Percentiles rank a stretch among this genome's conserved stretches.
Conservation (phyloP, 208 protist genomes). For the Trypanosoma avium region DNA sequence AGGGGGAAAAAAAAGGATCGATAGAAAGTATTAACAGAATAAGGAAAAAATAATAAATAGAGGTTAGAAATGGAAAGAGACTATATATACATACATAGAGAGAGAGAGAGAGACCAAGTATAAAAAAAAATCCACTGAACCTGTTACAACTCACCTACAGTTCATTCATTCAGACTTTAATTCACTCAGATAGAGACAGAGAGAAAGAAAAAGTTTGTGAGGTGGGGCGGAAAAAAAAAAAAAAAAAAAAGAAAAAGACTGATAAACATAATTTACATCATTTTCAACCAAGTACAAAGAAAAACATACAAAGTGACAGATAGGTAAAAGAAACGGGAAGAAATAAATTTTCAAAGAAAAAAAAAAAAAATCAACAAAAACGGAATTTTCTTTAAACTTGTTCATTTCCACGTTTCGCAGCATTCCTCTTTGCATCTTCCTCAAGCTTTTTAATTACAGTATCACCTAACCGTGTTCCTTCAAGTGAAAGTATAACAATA, state of each 20-base stretch:
- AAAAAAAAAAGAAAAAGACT: background rate
- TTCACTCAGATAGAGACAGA: too few relatives aligned
- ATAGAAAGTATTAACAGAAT: background rate
- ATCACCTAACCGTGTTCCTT: conserved; percentile 68
- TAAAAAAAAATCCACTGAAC: too few relatives aligned
- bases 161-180: too few relatives aligned
- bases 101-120: too few relatives aligned
- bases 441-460: conserved; percentile 53
- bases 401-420: conserved; percentile 10
- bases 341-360: background rate
- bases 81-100: too few relatives aligned
- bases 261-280: too few relatives aligned
- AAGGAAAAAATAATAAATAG: too few relatives aligned
- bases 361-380: background rate
- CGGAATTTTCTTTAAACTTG: background rate
- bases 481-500: conserved; percentile 55
- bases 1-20: background rate
- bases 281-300: too few relatives aligned
- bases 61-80: too few relatives aligned
- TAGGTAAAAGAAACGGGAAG: conserved; percentile 18
- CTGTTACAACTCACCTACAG: too few relatives aligned
- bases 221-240: too few relatives aligned
- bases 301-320: background rate
- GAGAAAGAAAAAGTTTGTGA: too few relatives aligned
- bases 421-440: conserved; percentile 36